A percentile compares a stretch with the other conserved stretches of the same genome.
These are phyloP conservation scores for Ochromonas danica DNA, from an alignment of 108 stramenopile genomes.

Conservation along the genomic window DNA sequence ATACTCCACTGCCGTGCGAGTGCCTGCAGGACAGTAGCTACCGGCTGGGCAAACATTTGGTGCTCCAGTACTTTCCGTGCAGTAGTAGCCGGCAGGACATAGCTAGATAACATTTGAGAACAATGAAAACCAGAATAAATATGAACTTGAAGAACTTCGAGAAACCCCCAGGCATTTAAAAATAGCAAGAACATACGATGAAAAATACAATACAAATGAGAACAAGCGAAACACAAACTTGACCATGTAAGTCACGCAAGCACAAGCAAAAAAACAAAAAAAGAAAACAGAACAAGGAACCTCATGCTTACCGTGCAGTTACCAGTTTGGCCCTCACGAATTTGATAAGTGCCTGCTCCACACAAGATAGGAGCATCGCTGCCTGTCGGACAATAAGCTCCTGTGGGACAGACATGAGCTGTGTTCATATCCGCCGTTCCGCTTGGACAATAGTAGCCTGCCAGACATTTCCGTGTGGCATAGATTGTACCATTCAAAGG, in stretches of 20 bases:
- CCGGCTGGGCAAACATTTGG: slow-evolving; percentile 24
- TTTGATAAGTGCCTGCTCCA: slow-evolving; percentile 34
- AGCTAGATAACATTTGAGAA: not conserved
- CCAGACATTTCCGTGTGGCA: slow-evolving; percentile 24
- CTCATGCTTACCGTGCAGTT: slow-evolving; percentile 10
- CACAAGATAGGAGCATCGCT: slow-evolving; percentile 25
- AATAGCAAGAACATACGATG: not conserved
- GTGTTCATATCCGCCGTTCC: slow-evolving; percentile 36
- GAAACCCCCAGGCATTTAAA: not conserved
- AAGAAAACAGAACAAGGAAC: slow-evolving; percentile 9
- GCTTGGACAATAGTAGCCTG: not conserved
- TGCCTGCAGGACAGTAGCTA: slow-evolving; percentile 40
- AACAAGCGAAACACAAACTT: not conserved
- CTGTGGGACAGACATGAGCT: slow-evolving; percentile 34
- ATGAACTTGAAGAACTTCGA: no score
- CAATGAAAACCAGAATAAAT: no score
- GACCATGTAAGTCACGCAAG: not conserved
- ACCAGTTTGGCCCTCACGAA: not conserved
- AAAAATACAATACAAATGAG: not conserved
- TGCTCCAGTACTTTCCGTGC: slow-evolving; percentile 33
- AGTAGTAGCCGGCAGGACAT: slow-evolving; percentile 47
- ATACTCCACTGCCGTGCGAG: not conserved
- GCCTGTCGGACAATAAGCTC: slow-evolving; percentile 39
- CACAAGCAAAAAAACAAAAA: not conserved
- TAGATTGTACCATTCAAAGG: not conserved